Base-by-base conservation (phyloP, 1,284 basidiomycete genomes). In the Naganishia sp. region DNA sequence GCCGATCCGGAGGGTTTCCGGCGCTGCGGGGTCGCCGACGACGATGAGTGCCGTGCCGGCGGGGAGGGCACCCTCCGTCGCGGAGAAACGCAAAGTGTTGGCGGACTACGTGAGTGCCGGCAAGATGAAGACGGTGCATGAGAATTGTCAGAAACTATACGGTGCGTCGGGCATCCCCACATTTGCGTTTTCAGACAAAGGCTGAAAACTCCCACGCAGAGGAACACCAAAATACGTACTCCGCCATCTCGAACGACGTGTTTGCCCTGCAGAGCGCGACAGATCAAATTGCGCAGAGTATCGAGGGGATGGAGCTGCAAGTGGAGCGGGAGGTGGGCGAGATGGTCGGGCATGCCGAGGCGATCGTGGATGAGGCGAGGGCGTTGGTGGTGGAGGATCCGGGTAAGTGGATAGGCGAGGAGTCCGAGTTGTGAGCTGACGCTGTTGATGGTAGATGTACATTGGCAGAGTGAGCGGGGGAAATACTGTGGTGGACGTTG, bases 61-160 rank as follows among this genome's bases (percentile, higher is more conserved):
- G 1, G 13, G n/a, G 23, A 23, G 13, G 25, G 53, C 43, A 18
- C n/a, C 43, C 25, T 6, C 25, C 4, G 23, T 43, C 59, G 13
- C 28, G 16, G 86, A 86, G 56, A 85, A 82, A 61, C 83, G 83
- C 7, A 82, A 89, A 55, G 87, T 86, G n/a, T 76, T 92, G 63
- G 89, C 87, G 7, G 88, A 90, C 74, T 92, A 91, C 76, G 89
- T 92, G 23, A 87, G 86, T 36, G 83, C 82, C 70, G 84, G 81
- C 61, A 90, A 87, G 80, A 92, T 92, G 89, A 83, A 56, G 55
- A 53, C 46, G 16, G 68, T 69, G 21, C 36, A 65, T n/a, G 65
- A 69, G 11, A 69, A 55, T 43, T 69, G 68, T 39, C 52, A 48
- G 46, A 56, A 42, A 18, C 50, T 64, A 23, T 66, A 68, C 39